Base-by-base conservation (phyloP, 148 eudicot genomes). In the Suaeda aralocaspica region DNA sequence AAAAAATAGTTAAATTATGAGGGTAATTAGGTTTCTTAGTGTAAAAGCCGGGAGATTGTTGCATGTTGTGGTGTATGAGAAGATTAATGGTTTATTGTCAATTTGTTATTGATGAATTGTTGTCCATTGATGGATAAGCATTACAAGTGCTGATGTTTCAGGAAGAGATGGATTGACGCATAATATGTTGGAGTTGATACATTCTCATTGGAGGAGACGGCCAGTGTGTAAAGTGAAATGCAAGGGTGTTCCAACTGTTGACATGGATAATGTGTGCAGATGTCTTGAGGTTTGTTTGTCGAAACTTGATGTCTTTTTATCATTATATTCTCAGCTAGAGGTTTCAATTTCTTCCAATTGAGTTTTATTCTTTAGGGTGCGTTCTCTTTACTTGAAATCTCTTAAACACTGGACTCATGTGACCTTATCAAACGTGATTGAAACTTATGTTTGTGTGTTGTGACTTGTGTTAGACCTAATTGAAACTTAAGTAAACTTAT, bases 131-230 rank as follows among this genome's bases (percentile, higher is more conserved):
- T 45, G 9, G 30, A 68, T 39, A 41, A 28, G 25, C 36, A 57
- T 18, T 65, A 36, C 22, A 44, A 66, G 44, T 67, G n/a, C 56
- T 68, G 25, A 45, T 76, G 36, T 13, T 85, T 78, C 76, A 90
- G 98, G 98, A 41, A 85, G 96, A 79, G 98, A 91, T 83, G 98
- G 98, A 65, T 77, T 94, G 85, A 91, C 90, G 10, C 97, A 94
- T 78, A 94, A 94, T 76, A 94, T 94, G 98, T 82, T 94, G 80
- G 97, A 91, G 66, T 64, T 94, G 87, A 70, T 94, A 60, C 98
- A 94, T 72, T 77, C 92, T 8, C 98, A 94, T 72, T 94, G 97
- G 98, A 91, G 84, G 81, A 77, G 98, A 56, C 73, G 76, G 65
- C 80, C 80, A 18, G 89, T 94, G 42, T 94, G 98, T 72, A 94